Conservation (phyloP, 768 basidiomycete genomes). For the Tulasnella sp. region DNA sequence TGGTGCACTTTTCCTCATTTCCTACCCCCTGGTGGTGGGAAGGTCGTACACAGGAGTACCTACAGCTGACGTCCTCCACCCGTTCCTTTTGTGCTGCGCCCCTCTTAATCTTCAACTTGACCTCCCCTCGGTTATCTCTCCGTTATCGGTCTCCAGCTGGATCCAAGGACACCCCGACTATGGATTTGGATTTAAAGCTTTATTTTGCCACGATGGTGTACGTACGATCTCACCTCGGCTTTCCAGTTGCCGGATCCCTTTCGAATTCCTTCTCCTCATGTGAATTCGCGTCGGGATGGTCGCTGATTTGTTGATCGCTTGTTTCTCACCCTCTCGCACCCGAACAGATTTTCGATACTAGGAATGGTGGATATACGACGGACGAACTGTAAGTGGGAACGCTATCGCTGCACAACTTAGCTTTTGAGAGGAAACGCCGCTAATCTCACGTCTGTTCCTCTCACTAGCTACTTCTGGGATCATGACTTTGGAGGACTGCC, state of each 20-base stretch:
- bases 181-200: constrained; percentile 83
- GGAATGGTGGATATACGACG: constrained; percentile 79
- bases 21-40: background rate
- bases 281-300: background rate
- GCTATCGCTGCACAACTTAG: constrained; percentile 36
- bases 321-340: too few relatives aligned
- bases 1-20: background rate
- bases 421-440: background rate
- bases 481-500: constrained; percentile 83
- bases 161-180: constrained; percentile 91
- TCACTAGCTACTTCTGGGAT: constrained; percentile 36
- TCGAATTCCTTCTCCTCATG: background rate
- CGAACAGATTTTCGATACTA: constrained; percentile 65
- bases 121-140: background rate
- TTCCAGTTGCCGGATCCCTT: background rate
- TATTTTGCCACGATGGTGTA: constrained; percentile 91
- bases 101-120: background rate
- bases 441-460: background rate
- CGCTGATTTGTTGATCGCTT: constrained; percentile 1
- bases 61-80: background rate
- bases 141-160: constrained; percentile 50
- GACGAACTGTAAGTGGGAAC: constrained; percentile 64
- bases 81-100: background rate
- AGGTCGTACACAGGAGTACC: background rate
- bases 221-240: constrained; percentile 32